phyloP scores from a whole-genome alignment of 2,329 filamentous ascomycete genomes.

The Hansfordia pulvinata region DNA sequence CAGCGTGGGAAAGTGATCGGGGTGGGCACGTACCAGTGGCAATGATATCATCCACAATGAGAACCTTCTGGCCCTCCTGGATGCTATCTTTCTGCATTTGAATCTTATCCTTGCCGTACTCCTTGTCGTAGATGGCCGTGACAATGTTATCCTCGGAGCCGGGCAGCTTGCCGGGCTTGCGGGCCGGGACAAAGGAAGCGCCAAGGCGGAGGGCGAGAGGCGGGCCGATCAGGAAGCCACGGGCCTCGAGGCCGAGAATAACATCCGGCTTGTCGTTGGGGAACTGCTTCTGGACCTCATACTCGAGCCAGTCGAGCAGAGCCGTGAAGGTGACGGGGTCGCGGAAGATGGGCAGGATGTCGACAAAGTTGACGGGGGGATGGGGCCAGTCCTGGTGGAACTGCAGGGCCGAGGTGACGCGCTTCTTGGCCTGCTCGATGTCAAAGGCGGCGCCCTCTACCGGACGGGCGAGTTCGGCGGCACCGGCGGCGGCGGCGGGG shows the following conservation, averaged over 20 bases:
- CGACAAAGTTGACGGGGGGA: constrained; percentile 88
- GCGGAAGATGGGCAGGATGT: constrained; percentile 93
- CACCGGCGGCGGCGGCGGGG: constrained; percentile 45
- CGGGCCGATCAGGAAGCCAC: constrained; percentile 92
- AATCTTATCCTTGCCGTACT: constrained; percentile 91
- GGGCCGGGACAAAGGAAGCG: constrained; percentile 80
- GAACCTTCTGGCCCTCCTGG: constrained; percentile 72
- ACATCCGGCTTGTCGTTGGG: constrained; percentile 61
- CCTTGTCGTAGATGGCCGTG: constrained; percentile 82
- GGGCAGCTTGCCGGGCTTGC: constrained; percentile 92
- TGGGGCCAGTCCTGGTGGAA: constrained; percentile 87
- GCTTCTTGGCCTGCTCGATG: constrained; percentile 17
- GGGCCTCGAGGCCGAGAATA: constrained; percentile 82
- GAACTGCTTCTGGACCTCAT: constrained; percentile 59
- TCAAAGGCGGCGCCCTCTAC: constrained; percentile 26
- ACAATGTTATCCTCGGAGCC: constrained; percentile 77
- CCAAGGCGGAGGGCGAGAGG: constrained; percentile 71
- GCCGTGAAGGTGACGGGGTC: constrained; percentile 58
- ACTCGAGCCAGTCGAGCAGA: constrained; percentile 72
- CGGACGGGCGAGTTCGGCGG: constrained; percentile 55
- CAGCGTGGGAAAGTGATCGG: neutral
- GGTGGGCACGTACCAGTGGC: constrained; percentile 58
- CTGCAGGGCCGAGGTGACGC: constrained; percentile 59
- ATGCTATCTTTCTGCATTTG: constrained; percentile 88
- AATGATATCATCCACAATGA: constrained; percentile 96